Percentiles rank a stretch among this genome's conserved stretches.
These are phyloP conservation scores for Dissoconium aciculare DNA, from an alignment of 2,329 filamentous ascomycete genomes.

Conservation along the genomic window DNA sequence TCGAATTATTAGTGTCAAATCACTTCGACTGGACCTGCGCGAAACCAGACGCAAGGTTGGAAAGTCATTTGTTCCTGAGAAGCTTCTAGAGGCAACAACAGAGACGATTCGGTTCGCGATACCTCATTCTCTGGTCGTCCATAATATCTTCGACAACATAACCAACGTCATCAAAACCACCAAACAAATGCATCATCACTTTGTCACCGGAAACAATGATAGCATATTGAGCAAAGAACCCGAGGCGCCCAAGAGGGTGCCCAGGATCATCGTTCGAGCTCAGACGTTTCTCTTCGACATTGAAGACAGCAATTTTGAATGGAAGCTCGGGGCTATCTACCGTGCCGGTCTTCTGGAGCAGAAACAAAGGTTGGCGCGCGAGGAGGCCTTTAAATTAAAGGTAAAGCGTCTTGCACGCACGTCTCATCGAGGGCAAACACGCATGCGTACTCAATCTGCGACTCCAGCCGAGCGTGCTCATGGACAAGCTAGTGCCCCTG, in stretches of 20 bases:
- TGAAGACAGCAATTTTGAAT: constrained; percentile 93
- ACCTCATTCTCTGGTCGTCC: constrained; percentile 79
- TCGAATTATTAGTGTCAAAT: constrained; percentile 68
- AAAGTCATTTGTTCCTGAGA: constrained; percentile 48
- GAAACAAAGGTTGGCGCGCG: constrained; percentile 72
- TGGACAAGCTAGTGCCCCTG: constrained; percentile 15
- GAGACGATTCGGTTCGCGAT: constrained; percentile 80
- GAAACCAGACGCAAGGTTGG: constrained; percentile 54
- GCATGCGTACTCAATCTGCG: constrained; percentile 39
- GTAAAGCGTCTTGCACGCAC: constrained; percentile 64
- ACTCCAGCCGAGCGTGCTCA: constrained; percentile 29
- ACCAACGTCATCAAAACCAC: constrained; percentile 76
- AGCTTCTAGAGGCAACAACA: constrained; percentile 65
- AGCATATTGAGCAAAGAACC: constrained; percentile 77
- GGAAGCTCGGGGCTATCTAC: constrained; percentile 92
- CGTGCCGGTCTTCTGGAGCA: constrained; percentile 78
- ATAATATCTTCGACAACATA: constrained; percentile 85
- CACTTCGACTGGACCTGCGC: constrained; percentile 63
- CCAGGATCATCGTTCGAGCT: constrained; percentile 68
- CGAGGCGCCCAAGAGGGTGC: constrained; percentile 71
- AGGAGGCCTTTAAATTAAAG: constrained; percentile 81
- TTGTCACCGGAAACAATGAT: constrained; percentile 73
- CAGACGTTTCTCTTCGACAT: constrained; percentile 78
- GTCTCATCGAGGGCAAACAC: constrained; percentile 35
- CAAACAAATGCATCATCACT: constrained; percentile 83